A percentile compares a stretch with the other conserved stretches of the same genome.
Evolutionary conservation across 805 yeast species (phyloP).

Genomic region (Barnettozyma populi): DNA sequence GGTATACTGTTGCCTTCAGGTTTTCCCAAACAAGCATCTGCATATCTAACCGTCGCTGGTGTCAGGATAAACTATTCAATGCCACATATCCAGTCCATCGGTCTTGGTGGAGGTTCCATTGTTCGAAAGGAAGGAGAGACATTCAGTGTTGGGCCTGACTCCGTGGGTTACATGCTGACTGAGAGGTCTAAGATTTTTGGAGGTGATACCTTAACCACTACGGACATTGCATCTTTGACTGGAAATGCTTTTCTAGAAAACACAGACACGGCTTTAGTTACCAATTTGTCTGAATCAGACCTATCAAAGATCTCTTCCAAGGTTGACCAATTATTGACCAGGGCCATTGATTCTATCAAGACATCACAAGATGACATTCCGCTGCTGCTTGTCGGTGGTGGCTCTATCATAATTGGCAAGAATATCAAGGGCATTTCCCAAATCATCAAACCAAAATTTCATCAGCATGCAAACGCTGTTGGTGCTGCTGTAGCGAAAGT

Average conservation of each 20-base stretch:
- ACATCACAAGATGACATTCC: constrained; percentile 39
- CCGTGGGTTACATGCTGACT: constrained; percentile 35
- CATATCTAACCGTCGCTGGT: constrained; percentile 40
- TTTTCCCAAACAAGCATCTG: constrained; percentile 42
- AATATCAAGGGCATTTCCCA: constrained; percentile 36
- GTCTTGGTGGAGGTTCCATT: constrained; percentile 46
- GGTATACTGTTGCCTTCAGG: constrained; percentile 41
- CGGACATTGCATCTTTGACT: constrained; percentile 32
- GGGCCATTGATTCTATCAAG: constrained; percentile 39
- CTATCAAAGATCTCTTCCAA: constrained; percentile 21
- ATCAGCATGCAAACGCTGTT: constrained; percentile 44
- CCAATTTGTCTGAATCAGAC: not conserved
- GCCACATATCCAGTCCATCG: constrained; percentile 46
- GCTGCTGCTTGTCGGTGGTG: constrained; percentile 44
- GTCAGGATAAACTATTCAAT: constrained; percentile 44
- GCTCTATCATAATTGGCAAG: constrained; percentile 40
- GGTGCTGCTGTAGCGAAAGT: constrained; percentile 46
- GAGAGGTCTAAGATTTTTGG: constrained; percentile 36
- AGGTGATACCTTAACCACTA: constrained; percentile 35
- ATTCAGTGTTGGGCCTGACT: constrained; percentile 41
- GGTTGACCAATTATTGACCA: constrained; percentile 2
- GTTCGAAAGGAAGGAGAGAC: constrained; percentile 28
- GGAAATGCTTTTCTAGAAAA: constrained; percentile 7
- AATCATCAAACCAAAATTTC: constrained; percentile 37
- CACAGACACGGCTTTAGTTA: not conserved